A percentile compares a stretch with the other conserved stretches of the same genome.
Conservation (phyloP, 2,329 filamentous ascomycete genomes). For the Coniella vitis region DNA sequence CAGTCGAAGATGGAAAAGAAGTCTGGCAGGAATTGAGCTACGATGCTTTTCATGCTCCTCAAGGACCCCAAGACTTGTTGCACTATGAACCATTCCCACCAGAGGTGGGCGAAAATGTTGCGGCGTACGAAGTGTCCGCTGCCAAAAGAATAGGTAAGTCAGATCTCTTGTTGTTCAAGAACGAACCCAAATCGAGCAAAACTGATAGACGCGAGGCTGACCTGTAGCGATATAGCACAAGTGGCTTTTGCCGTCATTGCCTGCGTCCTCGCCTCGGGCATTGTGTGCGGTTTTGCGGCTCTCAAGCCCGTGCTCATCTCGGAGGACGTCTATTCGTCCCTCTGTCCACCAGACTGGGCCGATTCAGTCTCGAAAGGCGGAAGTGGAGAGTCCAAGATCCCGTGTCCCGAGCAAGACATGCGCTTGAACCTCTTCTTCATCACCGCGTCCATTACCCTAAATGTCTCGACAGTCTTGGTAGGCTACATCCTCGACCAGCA, state of each 20-base stretch:
- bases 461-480: slow-evolving; percentile 59
- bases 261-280: slow-evolving; percentile 58
- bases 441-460: slow-evolving; percentile 39
- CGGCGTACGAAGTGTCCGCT: slow-evolving; percentile 26
- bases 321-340: slow-evolving; percentile 49
- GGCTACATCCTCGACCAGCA: slow-evolving; percentile 61
- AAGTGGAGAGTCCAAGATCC: slow-evolving; percentile 19
- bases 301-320: slow-evolving; percentile 56
- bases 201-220: not conserved
- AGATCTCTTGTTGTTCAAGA: no score
- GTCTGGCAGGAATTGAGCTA: slow-evolving; percentile 14
- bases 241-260: slow-evolving; percentile 56
- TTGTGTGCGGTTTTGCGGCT: slow-evolving; percentile 59
- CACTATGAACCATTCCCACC: slow-evolving; percentile 9
- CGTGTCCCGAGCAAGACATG: slow-evolving; percentile 47
- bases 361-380: not conserved
- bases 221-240: slow-evolving; percentile 41
- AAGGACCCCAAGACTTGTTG: not conserved
- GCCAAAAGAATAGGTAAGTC: slow-evolving; percentile 24
- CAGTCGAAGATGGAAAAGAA: slow-evolving; percentile 4
- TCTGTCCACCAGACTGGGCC: slow-evolving; percentile 33
- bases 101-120: slow-evolving; percentile 14
- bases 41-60: slow-evolving; percentile 9
- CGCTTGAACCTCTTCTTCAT: slow-evolving; percentile 61
- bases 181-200: no score